These are phyloP conservation scores for Smallanthus sonchifolius DNA, from an alignment of 129 eudicot species.

Conservation along the genomic window DNA sequence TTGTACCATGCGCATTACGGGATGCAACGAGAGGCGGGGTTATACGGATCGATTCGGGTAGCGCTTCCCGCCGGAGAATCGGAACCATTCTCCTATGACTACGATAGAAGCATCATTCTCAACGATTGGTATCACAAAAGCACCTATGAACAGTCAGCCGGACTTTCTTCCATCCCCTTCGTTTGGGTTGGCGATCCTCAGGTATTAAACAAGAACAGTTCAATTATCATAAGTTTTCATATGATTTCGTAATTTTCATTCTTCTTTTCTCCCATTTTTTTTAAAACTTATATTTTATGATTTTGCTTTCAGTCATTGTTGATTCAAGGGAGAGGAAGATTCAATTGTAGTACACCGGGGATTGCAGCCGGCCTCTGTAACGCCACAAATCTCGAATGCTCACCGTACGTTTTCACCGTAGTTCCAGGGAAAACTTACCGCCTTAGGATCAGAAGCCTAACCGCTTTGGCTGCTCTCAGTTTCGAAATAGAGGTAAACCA, in stretches of 20 bases:
- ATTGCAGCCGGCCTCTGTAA: constrained; percentile 36
- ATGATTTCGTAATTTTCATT: too few relatives aligned
- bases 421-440: constrained; percentile 83
- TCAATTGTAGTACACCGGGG: constrained; percentile 45
- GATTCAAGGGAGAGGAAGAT: constrained; percentile 83
- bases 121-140: constrained; percentile 89
- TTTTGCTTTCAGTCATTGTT: constrained; percentile 57
- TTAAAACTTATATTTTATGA: not conserved
- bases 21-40: constrained; percentile 81
- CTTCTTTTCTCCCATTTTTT: not conserved
- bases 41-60: constrained; percentile 74
- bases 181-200: constrained; percentile 93
- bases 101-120: constrained; percentile 64
- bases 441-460: constrained; percentile 76
- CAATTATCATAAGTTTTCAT: too few relatives aligned
- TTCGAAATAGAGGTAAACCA: constrained; percentile 75
- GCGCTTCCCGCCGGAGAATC: constrained; percentile 46
- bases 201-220: too few relatives aligned
- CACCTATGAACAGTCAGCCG: constrained; percentile 59
- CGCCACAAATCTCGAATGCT: constrained; percentile 60
- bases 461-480: constrained; percentile 76
- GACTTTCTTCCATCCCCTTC: constrained; percentile 67
- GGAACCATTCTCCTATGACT: constrained; percentile 71
- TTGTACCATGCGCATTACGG: constrained; percentile 94
- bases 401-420: constrained; percentile 53